Conservation (phyloP, 208 protist genomes). For the Endotrypanum monterogeii region DNA sequence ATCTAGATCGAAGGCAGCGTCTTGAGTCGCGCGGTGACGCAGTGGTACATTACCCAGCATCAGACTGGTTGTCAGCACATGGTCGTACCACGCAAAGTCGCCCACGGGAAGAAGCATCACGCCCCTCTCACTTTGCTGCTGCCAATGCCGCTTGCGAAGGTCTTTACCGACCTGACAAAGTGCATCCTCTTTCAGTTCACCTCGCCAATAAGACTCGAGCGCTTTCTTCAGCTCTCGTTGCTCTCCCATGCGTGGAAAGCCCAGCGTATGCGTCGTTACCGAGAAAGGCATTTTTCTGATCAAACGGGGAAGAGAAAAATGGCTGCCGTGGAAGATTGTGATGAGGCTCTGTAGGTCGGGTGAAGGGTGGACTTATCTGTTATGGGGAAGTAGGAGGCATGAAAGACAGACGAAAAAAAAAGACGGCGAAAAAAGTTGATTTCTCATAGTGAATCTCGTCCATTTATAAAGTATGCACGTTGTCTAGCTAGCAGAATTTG, state of each 20-base stretch:
- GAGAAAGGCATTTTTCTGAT: neutral
- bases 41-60: conserved; percentile 79
- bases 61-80: conserved; percentile 71
- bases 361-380: neutral
- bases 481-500: neutral
- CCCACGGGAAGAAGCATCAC: conserved; percentile 66
- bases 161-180: conserved; percentile 41
- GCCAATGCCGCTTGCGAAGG: conserved; percentile 44
- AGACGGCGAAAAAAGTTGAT: neutral
- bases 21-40: conserved; percentile 37
- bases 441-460: no score
- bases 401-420: no score
- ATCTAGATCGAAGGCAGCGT: conserved; percentile 48
- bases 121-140: conserved; percentile 49
- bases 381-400: neutral
- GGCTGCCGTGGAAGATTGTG: neutral
- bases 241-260: conserved; percentile 84
- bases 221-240: conserved; percentile 29
- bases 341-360: neutral
- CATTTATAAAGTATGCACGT: no score
- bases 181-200: conserved; percentile 48
- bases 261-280: conserved; percentile 59
- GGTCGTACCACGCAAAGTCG: conserved; percentile 86
- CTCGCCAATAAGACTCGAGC: conserved; percentile 89
- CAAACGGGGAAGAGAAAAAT: neutral